Conservation (phyloP, 2,329 filamentous ascomycete species). For the Coleophoma eucalyptorum region DNA sequence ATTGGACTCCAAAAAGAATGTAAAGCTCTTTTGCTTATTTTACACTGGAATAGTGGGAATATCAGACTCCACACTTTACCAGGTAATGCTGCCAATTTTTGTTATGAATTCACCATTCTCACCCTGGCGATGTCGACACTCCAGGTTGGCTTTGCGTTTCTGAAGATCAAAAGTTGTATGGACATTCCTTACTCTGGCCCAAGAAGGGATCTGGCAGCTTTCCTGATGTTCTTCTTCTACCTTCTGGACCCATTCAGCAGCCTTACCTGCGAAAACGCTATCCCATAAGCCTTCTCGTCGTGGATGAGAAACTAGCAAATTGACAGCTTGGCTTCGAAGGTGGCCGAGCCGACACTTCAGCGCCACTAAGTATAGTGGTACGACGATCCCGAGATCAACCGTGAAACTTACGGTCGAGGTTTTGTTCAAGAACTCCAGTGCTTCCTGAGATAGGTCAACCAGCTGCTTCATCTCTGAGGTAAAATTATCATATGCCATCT, state of each 20-base stretch:
- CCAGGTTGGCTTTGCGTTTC: not conserved
- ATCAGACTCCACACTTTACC: not conserved
- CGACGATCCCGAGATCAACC: slow-evolving; percentile 58
- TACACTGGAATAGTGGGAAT: too few relatives aligned
- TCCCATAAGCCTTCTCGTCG: slow-evolving; percentile 67
- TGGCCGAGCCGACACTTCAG: slow-evolving; percentile 57
- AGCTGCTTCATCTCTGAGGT: not conserved
- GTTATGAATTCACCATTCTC: not conserved
- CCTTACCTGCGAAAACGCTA: slow-evolving; percentile 6
- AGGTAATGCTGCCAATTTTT: not conserved
- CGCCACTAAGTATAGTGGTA: slow-evolving; percentile 59
- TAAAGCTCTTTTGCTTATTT: too few relatives aligned
- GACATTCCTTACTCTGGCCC: not conserved
- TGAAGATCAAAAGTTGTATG: not conserved
- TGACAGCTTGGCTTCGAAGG: slow-evolving; percentile 56
- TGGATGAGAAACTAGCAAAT: slow-evolving; percentile 53
- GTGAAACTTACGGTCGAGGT: slow-evolving; percentile 40
- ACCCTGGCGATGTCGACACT: not conserved
- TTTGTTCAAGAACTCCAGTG: slow-evolving; percentile 3
- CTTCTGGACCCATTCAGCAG: slow-evolving; percentile 14
- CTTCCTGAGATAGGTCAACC: not conserved
- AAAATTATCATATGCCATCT: not conserved
- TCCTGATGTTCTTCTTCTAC: slow-evolving; percentile 11
- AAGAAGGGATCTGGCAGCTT: not conserved
- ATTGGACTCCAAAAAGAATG: too few relatives aligned